Conservation (phyloP, 1,284 basidiomycete species). For the Sanghuangporus weigelae region DNA sequence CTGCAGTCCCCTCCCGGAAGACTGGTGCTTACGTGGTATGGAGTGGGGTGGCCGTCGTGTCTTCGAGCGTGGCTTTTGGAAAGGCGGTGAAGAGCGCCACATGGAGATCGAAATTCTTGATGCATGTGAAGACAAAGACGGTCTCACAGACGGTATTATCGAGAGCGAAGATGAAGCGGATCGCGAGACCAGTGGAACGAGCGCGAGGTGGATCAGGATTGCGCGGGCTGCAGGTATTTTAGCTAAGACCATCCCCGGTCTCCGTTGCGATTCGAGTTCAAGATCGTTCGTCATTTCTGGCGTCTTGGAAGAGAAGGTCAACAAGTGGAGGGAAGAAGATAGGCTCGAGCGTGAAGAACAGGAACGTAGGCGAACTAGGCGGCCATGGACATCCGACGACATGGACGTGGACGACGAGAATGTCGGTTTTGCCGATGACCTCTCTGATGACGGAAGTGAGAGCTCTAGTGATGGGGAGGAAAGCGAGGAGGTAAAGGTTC, state of each 20-base stretch:
- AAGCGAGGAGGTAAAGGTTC: constrained; percentile 64
- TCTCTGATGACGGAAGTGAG: constrained; percentile 32
- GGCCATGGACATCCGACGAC: constrained; percentile 56
- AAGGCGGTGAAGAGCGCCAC: constrained; percentile 54
- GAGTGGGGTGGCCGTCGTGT: constrained; percentile 89
- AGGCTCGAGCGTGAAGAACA: constrained; percentile 59
- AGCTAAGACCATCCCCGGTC: constrained; percentile 69
- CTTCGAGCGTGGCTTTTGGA: constrained; percentile 92
- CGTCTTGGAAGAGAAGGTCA: constrained; percentile 62
- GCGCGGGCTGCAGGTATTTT: constrained; percentile 69
- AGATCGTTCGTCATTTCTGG: constrained; percentile 67
- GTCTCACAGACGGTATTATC: constrained; percentile 68
- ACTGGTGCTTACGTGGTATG: constrained; percentile 94
- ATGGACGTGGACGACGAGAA: constrained; percentile 33
- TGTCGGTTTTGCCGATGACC: constrained; percentile 51
- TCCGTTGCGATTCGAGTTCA: constrained; percentile 59
- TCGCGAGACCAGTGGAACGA: constrained; percentile 31
- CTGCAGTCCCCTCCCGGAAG: constrained; percentile 79
- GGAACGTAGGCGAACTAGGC: constrained; percentile 54
- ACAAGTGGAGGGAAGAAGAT: constrained; percentile 66
- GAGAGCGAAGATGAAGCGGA: constrained; percentile 67
- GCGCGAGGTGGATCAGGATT: constrained; percentile 68
- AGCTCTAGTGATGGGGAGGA: constrained; percentile 63
- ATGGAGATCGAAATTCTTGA: constrained; percentile 81
- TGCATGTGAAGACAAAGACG: constrained; percentile 47